Evolutionary conservation across 2,329 filamentous ascomycete genomes (phyloP).

Genomic region (Xylariaceae sp.): DNA sequence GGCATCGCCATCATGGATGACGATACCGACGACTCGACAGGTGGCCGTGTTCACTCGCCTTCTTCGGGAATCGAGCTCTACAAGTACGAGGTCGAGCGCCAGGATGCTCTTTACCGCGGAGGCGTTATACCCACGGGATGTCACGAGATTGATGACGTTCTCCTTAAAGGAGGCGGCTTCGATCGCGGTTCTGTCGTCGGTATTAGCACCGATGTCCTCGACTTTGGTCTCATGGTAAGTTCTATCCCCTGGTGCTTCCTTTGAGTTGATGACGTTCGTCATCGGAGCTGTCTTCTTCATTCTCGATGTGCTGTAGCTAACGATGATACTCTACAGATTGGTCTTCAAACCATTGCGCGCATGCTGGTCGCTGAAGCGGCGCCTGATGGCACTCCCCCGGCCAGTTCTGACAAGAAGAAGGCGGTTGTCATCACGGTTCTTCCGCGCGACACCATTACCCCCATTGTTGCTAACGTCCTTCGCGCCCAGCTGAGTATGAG

Average conservation of each 20-base stretch:
- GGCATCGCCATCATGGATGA: neutral
- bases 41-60: constrained; percentile 1
- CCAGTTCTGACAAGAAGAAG: constrained; percentile 4
- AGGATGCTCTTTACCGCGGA: constrained; percentile 28
- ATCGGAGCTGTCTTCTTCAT: neutral
- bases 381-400: neutral
- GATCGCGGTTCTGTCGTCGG: constrained; percentile 50
- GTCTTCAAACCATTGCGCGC: constrained; percentile 43
- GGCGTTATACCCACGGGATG: constrained; percentile 42
- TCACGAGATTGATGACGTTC: constrained; percentile 42
- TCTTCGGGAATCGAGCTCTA: constrained; percentile 43
- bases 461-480: constrained; percentile 39
- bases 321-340: constrained; percentile 30
- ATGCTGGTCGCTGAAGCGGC: constrained; percentile 31
- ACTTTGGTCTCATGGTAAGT: constrained; percentile 44
- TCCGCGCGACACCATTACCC: constrained; percentile 38
- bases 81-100: constrained; percentile 35
- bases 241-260: neutral
- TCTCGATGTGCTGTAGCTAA: neutral
- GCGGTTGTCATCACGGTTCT: constrained; percentile 47
- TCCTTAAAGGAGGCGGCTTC: constrained; percentile 42
- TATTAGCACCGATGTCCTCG: constrained; percentile 48
- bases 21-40: neutral
- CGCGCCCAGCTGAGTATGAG: constrained; percentile 31
- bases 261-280: too few relatives aligned